phyloP scores from a whole-genome alignment of 106 monocot genomes.

The Dendrobium officinale region DNA sequence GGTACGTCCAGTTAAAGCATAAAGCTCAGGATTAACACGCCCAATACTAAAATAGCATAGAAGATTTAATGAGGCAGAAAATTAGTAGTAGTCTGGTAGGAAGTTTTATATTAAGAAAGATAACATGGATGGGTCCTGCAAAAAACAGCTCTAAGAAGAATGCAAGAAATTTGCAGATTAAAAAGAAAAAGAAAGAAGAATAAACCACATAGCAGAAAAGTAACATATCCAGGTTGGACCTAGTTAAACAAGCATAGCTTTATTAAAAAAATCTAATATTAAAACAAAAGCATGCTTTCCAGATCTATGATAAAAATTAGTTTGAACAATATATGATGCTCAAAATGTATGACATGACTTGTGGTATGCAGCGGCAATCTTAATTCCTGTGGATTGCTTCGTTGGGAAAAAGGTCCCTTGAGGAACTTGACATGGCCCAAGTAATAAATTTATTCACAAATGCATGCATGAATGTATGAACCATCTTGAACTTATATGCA shows the following conservation, averaged over 20 bases:
- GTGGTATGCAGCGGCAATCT: not conserved
- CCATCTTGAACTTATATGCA: too few relatives aligned
- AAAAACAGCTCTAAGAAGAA: not conserved
- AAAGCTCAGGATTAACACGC: constrained; percentile 77
- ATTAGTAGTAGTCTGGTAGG: not conserved
- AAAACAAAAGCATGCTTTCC: not conserved
- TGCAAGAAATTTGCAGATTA: not conserved
- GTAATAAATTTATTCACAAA: too few relatives aligned
- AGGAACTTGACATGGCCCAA: too few relatives aligned
- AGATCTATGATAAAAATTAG: not conserved
- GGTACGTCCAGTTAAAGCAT: constrained; percentile 79
- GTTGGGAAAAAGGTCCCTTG: too few relatives aligned
- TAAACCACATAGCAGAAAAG: not conserved
- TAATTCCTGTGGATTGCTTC: not conserved
- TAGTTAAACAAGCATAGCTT: not conserved
- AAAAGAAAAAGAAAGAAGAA: too few relatives aligned
- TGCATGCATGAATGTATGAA: too few relatives aligned
- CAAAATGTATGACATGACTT: not conserved
- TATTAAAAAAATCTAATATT: not conserved
- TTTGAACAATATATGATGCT: not conserved
- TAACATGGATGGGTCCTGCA: not conserved
- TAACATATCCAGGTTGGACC: not conserved
- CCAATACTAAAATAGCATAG: constrained; percentile 65
- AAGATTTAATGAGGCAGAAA: not conserved
- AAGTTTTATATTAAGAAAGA: not conserved